These are phyloP conservation scores for Leishmania tarentolae DNA, from an alignment of 208 protist genomes.

Conservation along the genomic window DNA sequence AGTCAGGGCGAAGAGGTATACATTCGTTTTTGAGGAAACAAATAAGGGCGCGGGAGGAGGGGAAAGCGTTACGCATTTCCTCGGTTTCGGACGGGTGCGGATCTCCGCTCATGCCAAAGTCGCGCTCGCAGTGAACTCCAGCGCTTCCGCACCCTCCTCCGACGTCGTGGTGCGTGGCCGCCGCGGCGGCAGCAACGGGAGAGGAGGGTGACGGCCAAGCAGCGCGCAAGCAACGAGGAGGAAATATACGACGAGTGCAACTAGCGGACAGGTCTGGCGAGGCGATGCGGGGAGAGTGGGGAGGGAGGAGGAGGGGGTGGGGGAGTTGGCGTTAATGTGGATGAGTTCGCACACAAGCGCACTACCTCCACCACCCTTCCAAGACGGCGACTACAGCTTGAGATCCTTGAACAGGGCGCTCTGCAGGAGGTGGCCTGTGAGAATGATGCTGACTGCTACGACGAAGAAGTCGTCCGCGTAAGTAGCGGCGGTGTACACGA, in stretches of 20 bases:
- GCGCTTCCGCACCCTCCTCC: not conserved
- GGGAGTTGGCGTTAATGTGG: not conserved
- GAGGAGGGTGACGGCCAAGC: not conserved
- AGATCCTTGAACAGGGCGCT: slow-evolving; percentile 30
- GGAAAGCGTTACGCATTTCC: not conserved
- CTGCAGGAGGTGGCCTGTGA: slow-evolving; percentile 34
- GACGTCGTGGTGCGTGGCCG: not conserved
- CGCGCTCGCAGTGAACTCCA: not conserved
- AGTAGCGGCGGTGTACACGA: slow-evolving; percentile 18
- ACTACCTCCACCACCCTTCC: not conserved
- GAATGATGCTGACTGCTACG: slow-evolving; percentile 30
- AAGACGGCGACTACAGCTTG: slow-evolving; percentile 8
- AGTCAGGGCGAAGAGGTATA: not conserved
- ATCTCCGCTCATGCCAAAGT: not conserved
- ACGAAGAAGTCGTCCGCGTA: slow-evolving; percentile 42
- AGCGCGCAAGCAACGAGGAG: not conserved
- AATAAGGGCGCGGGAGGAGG: slow-evolving; percentile 3
- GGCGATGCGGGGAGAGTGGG: not conserved
- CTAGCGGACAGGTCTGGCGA: not conserved
- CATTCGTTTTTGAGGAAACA: not conserved
- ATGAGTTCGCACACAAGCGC: not conserved
- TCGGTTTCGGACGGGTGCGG: no score
- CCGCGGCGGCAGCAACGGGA: no score
- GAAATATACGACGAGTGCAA: not conserved
- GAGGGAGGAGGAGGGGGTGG: no score